Evolutionary conservation across 495 filamentous ascomycete species (phyloP).

Genomic region (Parmelia sp.): DNA sequence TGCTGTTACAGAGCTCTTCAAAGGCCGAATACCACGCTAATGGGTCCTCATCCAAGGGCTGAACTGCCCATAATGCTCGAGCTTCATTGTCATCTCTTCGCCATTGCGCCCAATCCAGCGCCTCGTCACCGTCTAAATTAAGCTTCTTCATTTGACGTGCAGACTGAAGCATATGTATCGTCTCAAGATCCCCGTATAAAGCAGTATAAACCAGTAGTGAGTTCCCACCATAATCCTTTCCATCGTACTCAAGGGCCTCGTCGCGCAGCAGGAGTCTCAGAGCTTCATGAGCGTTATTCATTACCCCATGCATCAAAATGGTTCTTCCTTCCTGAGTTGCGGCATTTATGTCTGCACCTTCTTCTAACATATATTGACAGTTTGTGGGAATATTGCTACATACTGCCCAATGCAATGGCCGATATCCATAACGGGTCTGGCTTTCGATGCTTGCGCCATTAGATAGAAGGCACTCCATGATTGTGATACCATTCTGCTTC

Average conservation of each 20-base stretch:
- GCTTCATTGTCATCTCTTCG: constrained; percentile 2
- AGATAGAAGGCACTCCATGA: neutral
- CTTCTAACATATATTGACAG: neutral
- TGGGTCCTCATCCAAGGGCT: constrained; percentile 2
- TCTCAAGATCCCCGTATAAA: neutral
- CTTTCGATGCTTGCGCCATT: constrained; percentile 2
- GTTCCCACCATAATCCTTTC: too few species aligned
- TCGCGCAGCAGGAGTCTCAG: neutral
- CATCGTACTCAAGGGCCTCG: neutral
- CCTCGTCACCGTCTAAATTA: neutral
- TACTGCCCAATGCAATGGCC: neutral
- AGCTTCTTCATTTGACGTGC: neutral
- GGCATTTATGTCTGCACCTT: constrained; percentile 4
- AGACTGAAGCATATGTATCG: neutral
- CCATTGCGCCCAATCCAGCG: neutral
- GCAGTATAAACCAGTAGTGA: neutral
- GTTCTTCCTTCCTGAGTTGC: neutral
- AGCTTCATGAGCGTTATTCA: neutral
- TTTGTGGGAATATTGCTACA: fast-evolving
- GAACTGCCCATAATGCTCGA: neutral
- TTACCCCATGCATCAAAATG: neutral
- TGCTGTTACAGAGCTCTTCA: neutral
- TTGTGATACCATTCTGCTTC: neutral
- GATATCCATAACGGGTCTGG: too few species aligned
- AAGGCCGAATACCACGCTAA: constrained; percentile 3